Conservation (phyloP, 306 rosid species). For the Coriaria nepalensis region DNA sequence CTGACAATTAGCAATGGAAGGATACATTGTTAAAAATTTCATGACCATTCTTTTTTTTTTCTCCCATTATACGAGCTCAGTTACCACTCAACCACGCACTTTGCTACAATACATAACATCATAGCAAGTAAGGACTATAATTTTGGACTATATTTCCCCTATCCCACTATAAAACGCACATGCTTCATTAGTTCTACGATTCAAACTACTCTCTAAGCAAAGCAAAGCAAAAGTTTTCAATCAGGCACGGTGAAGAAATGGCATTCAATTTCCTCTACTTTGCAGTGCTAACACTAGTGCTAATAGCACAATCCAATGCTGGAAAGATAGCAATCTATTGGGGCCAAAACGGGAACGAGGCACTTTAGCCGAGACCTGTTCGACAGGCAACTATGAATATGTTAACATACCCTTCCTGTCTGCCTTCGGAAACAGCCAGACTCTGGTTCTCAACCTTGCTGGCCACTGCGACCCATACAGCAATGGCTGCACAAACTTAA, state of each 20-base stretch:
- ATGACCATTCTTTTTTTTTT: too few relatives aligned
- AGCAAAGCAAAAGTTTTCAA: too few relatives aligned
- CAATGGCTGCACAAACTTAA: slow-evolving; percentile 24
- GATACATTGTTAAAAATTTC: too few relatives aligned
- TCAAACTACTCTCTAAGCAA: background rate
- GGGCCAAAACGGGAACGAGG: slow-evolving; percentile 45
- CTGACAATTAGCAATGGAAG: too few relatives aligned
- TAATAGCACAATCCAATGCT: slow-evolving; percentile 8
- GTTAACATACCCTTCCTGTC: slow-evolving; percentile 34
- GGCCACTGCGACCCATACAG: slow-evolving; percentile 39
- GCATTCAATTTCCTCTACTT: slow-evolving; percentile 16
- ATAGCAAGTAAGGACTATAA: background rate
- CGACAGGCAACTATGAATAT: slow-evolving; percentile 31
- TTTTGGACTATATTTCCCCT: background rate
- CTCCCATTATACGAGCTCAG: too few relatives aligned
- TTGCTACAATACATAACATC: background rate
- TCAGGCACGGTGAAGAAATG: slow-evolving; percentile 11
- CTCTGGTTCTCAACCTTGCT: slow-evolving; percentile 29
- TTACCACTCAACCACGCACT: background rate
- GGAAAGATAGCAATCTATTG: slow-evolving; percentile 32
- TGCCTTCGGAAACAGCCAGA: slow-evolving; percentile 36
- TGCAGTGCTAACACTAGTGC: slow-evolving; percentile 4
- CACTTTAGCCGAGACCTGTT: slow-evolving; percentile 34
- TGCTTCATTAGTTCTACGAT: slow-evolving; percentile 4
- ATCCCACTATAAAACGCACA: slow-evolving; percentile 7